Evolutionary conservation across 352 stramenopile genomes (phyloP).

Genomic region (Globisporangium nagaii): DNA sequence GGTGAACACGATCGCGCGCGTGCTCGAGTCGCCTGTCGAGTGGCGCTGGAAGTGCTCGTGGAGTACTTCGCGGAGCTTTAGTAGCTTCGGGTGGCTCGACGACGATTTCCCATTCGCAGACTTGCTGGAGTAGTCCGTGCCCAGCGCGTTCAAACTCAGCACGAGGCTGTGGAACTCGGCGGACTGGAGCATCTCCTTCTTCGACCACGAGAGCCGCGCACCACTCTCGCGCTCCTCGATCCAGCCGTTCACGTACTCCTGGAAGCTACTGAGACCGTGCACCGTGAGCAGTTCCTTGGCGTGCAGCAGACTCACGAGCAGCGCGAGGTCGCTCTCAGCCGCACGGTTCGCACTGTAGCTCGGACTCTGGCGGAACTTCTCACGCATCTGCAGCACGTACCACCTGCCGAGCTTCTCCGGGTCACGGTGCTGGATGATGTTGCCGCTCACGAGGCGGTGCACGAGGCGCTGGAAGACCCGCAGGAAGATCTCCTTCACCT

Average conservation of each 20-base stretch:
- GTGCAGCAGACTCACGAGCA: conserved; percentile 72
- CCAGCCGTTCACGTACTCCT: conserved; percentile 59
- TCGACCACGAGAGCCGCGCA: conserved; percentile 65
- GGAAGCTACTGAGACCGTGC: conserved; percentile 73
- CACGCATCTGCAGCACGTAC: conserved; percentile 72
- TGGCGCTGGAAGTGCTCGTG: conserved; percentile 86
- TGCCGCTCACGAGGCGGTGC: conserved; percentile 38
- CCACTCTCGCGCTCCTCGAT: conserved; percentile 40
- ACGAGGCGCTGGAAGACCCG: conserved; percentile 59
- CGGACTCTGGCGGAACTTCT: conserved; percentile 64
- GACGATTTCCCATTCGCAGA: background rate
- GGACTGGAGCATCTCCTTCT: conserved; percentile 70
- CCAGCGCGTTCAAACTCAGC: conserved; percentile 29
- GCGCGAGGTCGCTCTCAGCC: conserved; percentile 69
- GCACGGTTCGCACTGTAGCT: conserved; percentile 59
- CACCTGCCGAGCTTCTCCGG: conserved; percentile 74
- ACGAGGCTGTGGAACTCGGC: conserved; percentile 62
- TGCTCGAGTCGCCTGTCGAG: conserved; percentile 62
- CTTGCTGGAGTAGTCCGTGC: conserved; percentile 12
- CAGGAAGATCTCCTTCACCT: conserved; percentile 62
- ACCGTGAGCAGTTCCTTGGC: conserved; percentile 71
- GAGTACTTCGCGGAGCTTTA: conserved; percentile 90
- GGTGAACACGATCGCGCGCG: conserved; percentile 97
- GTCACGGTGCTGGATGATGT: conserved; percentile 67
- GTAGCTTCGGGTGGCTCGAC: conserved; percentile 67